Evolutionary conservation across 495 filamentous ascomycete species (phyloP), one percentile per base, ranked within the genome.

Genomic region (Talaromyces stipitatus): DNA sequence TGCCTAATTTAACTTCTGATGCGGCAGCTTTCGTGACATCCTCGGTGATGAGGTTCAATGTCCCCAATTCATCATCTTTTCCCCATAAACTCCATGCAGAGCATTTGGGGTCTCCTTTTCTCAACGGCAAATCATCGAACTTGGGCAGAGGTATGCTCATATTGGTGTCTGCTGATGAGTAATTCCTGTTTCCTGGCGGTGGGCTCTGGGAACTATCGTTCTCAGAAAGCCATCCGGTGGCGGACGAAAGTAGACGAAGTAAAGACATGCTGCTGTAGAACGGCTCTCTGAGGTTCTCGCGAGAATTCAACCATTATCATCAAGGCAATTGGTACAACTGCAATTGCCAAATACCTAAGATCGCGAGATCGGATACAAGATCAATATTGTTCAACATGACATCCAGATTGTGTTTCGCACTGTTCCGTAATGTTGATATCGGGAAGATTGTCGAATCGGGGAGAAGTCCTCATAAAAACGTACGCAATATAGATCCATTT

Each of bases 51-150:
- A 74, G 60, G 61, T 80, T 79, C 50, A 81, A 58, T 10, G 71
- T 72, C 9, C 76, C 78, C 1, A 78, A 62, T 58, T 74, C 69
- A 63, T 78, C 78, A 11, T 78, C 56, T 0, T 60, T 61, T n/a
- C 78, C 77, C 62, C 76, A 80, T 0, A 80, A 60, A 1, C 75
- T 72, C 77, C 78, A 80, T 10, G 78, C 78, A 7, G 76, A 70
- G 24, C 57, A 63, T 16, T 65, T 66, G 11, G 77, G 76, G 45
- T 77, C 70, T 18, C 62, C 64, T 36, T 65, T 50, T n/a, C 70
- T 62, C 8, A 78, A 57, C 1, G 77, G 73, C 1, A 79, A 71
- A 51, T 65, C 61, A n/a, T 75, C 69, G 57, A 79, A 79, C 11
- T 28, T 24, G 14, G 62, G 56, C 23, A 16, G 50, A 11, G 14